Evolutionary conservation across 768 basidiomycete genomes (phyloP).

Genomic region (Collybia nuda): DNA sequence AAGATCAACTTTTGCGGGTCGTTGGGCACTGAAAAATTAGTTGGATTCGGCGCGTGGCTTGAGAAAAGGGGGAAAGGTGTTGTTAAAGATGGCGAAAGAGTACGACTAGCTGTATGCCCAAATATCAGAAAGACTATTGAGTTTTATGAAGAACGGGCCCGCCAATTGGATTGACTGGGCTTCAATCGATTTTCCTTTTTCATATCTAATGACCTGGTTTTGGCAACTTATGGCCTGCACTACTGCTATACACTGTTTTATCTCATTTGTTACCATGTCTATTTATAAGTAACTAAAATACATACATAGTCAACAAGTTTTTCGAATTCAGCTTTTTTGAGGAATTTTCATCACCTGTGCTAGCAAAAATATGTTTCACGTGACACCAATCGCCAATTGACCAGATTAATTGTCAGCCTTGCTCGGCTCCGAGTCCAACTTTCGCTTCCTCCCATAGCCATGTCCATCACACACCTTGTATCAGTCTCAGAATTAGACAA

Average conservation of each 20-base stretch:
- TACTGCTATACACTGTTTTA: too few relatives aligned
- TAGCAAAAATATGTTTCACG: too few relatives aligned
- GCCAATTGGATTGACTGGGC: conserved; percentile 3
- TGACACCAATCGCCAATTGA: too few relatives aligned
- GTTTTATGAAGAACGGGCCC: conserved; percentile 52
- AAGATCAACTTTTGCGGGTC: conserved; percentile 38
- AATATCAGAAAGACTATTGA: conserved; percentile 55
- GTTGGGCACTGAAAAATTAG: conserved; percentile 24
- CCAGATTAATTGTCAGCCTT: too few relatives aligned
- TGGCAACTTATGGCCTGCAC: too few relatives aligned
- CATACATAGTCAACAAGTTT: too few relatives aligned
- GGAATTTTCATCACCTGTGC: too few relatives aligned
- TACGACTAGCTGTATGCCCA: conserved; percentile 69
- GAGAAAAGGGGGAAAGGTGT: conserved; percentile 50
- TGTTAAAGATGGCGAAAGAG: conserved; percentile 61
- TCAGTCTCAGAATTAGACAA: conserved; percentile 64
- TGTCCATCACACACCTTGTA: conserved; percentile 63
- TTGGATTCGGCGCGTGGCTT: conserved; percentile 52
- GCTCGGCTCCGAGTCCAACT: background rate
- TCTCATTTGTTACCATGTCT: too few relatives aligned
- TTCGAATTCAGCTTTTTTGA: too few relatives aligned
- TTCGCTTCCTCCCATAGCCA: conserved; percentile 14
- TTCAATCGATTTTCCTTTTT: background rate
- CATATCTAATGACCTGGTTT: too few relatives aligned
- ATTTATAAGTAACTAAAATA: too few relatives aligned